Evolutionary conservation across 108 stramenopile species (phyloP).

Genomic region (Conticribra weissflogii): DNA sequence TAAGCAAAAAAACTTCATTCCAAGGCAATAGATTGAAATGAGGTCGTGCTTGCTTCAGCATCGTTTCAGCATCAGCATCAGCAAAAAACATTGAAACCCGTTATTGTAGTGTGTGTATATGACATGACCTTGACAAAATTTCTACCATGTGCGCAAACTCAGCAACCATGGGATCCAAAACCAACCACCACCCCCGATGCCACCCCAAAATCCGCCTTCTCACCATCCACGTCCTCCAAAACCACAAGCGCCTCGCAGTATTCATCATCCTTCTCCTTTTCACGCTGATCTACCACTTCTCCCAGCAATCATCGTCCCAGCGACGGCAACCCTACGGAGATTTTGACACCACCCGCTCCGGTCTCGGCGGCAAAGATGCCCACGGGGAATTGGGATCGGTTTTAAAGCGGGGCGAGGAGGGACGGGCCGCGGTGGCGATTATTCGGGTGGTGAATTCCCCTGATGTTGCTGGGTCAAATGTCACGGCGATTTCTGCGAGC

Average conservation of each 20-base stretch:
- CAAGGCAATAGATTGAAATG: too few species aligned
- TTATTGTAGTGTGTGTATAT: too few species aligned
- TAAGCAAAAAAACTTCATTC: too few species aligned
- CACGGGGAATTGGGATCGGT: conserved; percentile 26
- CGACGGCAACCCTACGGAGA: neutral
- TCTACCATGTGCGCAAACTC: too few species aligned
- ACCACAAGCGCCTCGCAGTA: neutral
- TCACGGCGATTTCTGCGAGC: neutral
- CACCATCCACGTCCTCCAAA: neutral
- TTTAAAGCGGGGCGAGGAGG: conserved; percentile 26
- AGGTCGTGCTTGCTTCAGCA: too few species aligned
- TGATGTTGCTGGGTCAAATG: neutral
- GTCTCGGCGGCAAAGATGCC: conserved; percentile 36
- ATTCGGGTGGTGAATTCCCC: conserved; percentile 28
- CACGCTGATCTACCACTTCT: neutral
- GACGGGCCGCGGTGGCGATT: conserved; percentile 52
- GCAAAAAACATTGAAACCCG: too few species aligned
- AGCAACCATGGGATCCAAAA: too few species aligned
- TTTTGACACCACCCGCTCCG: conserved; percentile 25
- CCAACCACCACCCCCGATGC: too few species aligned
- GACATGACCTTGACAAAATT: too few species aligned
- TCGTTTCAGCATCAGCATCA: too few species aligned
- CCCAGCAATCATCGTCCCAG: conserved; percentile 4
- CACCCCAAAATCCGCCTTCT: too few species aligned
- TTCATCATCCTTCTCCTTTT: neutral